These are phyloP conservation scores for Fraxinus latifolia DNA, from an alignment of 305 asterid genomes.

Conservation along the genomic window DNA sequence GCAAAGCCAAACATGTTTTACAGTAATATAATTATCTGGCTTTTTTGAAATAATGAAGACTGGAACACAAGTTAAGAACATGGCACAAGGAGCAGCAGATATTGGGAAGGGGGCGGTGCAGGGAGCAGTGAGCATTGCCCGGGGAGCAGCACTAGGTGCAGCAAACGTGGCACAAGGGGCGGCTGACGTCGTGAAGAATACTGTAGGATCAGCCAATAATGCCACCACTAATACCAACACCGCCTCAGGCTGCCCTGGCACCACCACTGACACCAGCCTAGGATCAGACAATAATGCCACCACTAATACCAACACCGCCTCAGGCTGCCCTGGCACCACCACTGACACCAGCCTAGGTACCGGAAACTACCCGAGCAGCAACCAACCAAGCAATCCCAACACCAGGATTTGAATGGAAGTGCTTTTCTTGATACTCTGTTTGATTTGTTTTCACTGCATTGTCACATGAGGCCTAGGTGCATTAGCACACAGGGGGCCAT, in stretches of 20 bases:
- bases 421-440: background rate
- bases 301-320: background rate
- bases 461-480: background rate
- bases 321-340: background rate
- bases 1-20: background rate
- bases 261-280: background rate
- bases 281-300: slow-evolving; percentile 18
- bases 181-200: slow-evolving; percentile 45
- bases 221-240: background rate
- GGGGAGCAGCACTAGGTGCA: slow-evolving; percentile 46
- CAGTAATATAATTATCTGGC: background rate
- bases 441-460: background rate
- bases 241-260: background rate
- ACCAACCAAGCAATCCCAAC: slow-evolving; percentile 25
- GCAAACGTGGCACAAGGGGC: slow-evolving; percentile 55
- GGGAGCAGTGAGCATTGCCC: slow-evolving; percentile 49
- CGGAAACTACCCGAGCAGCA: background rate
- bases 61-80: slow-evolving; percentile 37
- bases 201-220: slow-evolving; percentile 31
- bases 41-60: slow-evolving; percentile 23
- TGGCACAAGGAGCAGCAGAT: slow-evolving; percentile 49
- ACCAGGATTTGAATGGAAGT: background rate
- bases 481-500: background rate
- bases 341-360: background rate
- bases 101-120: slow-evolving; percentile 45